Percentiles rank a stretch among this genome's conserved stretches.
These are phyloP conservation scores for Arctium minus DNA, from an alignment of 129 eudicot species.

Conservation along the genomic window DNA sequence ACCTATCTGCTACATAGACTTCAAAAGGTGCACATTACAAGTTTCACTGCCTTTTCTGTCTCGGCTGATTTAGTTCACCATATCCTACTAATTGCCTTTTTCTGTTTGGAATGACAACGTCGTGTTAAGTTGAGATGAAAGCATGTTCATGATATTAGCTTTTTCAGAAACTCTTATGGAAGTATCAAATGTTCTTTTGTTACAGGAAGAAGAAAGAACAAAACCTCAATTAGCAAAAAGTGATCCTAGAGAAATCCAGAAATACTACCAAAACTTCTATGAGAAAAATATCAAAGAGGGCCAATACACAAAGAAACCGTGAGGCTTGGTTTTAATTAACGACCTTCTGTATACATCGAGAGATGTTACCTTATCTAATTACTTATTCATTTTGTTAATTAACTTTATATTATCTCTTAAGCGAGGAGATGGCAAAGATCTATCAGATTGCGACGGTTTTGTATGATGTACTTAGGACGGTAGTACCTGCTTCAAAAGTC, in stretches of 20 bases:
- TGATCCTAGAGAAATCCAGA: constrained; percentile 91
- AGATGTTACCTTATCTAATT: not conserved
- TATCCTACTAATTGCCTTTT: not conserved
- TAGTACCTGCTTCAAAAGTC: constrained; percentile 65
- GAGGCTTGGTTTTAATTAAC: constrained; percentile 33
- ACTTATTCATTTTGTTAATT: constrained; percentile 22
- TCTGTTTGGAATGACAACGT: not conserved
- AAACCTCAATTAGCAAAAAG: constrained; percentile 41
- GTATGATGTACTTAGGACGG: constrained; percentile 84
- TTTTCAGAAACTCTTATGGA: constrained; percentile 6
- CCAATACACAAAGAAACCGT: constrained; percentile 91
- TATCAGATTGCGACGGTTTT: constrained; percentile 90
- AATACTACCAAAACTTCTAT: constrained; percentile 72
- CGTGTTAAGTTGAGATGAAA: constrained; percentile 5
- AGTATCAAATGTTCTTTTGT: constrained; percentile 7
- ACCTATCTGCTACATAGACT: constrained; percentile 86
- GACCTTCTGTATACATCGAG: not conserved
- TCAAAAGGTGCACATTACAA: constrained; percentile 46
- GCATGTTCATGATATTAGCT: not conserved
- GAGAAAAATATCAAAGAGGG: constrained; percentile 82
- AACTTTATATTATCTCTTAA: constrained; percentile 21
- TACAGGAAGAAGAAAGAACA: constrained; percentile 81
- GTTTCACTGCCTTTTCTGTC: not conserved
- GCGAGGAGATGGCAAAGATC: constrained; percentile 98
- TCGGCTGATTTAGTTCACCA: not conserved